These are phyloP conservation scores for Penicillium glabrum DNA, from an alignment of 2,329 filamentous ascomycete species.

Conservation along the genomic window DNA sequence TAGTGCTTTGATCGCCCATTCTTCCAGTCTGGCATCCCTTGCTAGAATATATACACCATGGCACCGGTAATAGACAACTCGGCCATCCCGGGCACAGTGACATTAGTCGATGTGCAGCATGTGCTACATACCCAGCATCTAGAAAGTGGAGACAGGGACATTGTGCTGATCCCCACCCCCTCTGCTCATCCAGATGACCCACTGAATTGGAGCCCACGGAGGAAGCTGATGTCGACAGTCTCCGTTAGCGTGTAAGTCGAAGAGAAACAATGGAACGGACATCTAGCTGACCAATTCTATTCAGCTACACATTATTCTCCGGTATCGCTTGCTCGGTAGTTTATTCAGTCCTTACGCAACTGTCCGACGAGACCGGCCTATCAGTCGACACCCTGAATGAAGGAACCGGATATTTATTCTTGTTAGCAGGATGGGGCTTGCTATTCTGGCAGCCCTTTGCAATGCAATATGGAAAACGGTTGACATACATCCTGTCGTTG, in stretches of 20 bases:
- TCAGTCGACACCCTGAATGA: slow-evolving; percentile 36
- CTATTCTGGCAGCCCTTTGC: slow-evolving; percentile 51
- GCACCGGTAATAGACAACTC: slow-evolving; percentile 26
- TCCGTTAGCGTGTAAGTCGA: slow-evolving; percentile 42
- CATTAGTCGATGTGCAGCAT: slow-evolving; percentile 43
- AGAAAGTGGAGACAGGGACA: slow-evolving; percentile 32
- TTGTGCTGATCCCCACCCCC: slow-evolving; percentile 45
- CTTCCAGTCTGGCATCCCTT: neutral
- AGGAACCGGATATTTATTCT: slow-evolving; percentile 43
- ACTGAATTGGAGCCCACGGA: slow-evolving; percentile 46
- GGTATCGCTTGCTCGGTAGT: slow-evolving; percentile 40
- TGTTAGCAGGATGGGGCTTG: slow-evolving; percentile 47
- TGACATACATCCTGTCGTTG: slow-evolving; percentile 36
- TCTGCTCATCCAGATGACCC: slow-evolving; percentile 49
- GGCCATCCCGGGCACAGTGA: slow-evolving; percentile 45
- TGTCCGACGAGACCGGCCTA: slow-evolving; percentile 38
- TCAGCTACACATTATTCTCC: slow-evolving; percentile 39
- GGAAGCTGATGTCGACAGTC: slow-evolving; percentile 44
- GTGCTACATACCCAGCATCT: slow-evolving; percentile 33
- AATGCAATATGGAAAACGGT: slow-evolving; percentile 44
- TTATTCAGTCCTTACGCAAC: slow-evolving; percentile 40
- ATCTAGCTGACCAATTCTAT: neutral
- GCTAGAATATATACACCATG: slow-evolving; percentile 17
- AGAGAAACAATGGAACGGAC: neutral
- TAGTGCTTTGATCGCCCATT: neutral